phyloP scores from a whole-genome alignment of 139 green algal genomes.

The Haematococcus lacustris region DNA sequence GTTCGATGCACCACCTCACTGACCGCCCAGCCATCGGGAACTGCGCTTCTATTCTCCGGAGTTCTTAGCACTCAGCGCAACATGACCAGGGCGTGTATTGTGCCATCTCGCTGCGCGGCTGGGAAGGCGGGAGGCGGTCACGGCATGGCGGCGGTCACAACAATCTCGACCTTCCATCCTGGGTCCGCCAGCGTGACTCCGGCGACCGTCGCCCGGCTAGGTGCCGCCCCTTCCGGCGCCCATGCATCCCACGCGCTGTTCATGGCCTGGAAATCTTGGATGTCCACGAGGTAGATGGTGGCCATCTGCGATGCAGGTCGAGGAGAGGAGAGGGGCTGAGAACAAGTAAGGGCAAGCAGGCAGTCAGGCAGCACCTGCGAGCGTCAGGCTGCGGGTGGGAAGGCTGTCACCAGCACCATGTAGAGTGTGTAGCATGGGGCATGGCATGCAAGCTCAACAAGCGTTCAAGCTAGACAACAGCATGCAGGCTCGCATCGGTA shows the following conservation, averaged over 20 bases:
- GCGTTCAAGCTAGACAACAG: background rate
- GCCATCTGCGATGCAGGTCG: background rate
- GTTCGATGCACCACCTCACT: too few species aligned
- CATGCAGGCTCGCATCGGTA: too few species aligned
- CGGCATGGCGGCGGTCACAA: slow-evolving; percentile 3
- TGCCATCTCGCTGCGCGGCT: background rate
- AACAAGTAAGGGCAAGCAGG: background rate
- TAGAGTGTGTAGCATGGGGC: background rate
- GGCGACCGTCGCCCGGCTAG: slow-evolving; percentile 20
- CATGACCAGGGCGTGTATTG: background rate
- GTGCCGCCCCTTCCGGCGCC: slow-evolving; percentile 13
- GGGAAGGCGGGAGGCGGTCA: background rate
- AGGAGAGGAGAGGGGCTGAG: too few species aligned
- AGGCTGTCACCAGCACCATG: background rate
- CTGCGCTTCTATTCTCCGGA: too few species aligned
- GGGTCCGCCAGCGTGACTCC: slow-evolving; percentile 20
- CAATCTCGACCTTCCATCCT: slow-evolving; percentile 26
- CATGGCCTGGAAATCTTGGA: slow-evolving; percentile 16
- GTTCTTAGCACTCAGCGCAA: too few species aligned
- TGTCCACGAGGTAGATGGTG: slow-evolving; percentile 18
- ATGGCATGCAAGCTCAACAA: background rate
- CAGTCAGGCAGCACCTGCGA: background rate
- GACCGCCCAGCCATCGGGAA: too few species aligned
- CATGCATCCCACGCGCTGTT: slow-evolving; percentile 25
- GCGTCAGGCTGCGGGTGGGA: background rate